Evolutionary conservation across 345 rosid genomes (phyloP).

Genomic region (Erodium maritimum): DNA sequence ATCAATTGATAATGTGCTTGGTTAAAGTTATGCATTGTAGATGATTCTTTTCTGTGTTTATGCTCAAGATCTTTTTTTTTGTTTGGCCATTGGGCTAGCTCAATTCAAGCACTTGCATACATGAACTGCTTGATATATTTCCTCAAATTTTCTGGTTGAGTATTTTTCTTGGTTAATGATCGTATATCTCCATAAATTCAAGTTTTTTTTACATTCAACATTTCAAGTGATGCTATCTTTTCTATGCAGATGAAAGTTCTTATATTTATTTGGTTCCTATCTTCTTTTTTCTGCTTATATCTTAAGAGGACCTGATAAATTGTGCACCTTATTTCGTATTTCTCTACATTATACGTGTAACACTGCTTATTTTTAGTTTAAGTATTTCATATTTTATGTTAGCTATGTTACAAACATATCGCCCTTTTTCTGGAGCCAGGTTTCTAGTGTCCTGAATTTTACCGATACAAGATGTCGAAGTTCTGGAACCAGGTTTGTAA

Average conservation of each 20-base stretch:
- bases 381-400: neutral
- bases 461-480: neutral
- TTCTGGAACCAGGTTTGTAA: neutral
- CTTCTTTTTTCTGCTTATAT: neutral
- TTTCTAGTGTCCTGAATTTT: neutral
- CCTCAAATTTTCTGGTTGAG: too few relatives aligned
- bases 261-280: neutral
- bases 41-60: too few relatives aligned
- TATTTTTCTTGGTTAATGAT: too few relatives aligned
- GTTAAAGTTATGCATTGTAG: too few relatives aligned
- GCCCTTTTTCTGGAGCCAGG: neutral
- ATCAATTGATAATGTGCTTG: too few relatives aligned
- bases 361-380: too few relatives aligned
- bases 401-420: neutral
- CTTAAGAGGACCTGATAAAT: neutral
- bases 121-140: too few relatives aligned
- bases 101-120: too few relatives aligned
- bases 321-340: neutral
- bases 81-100: too few relatives aligned
- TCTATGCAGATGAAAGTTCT: neutral
- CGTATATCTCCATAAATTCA: too few relatives aligned
- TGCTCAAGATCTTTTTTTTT: too few relatives aligned
- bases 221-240: neutral
- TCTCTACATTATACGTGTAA: neutral
- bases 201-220: neutral